Conservation (phyloP, 2,329 filamentous ascomycete genomes). For the Stachybotrys chlorohalonatus region DNA sequence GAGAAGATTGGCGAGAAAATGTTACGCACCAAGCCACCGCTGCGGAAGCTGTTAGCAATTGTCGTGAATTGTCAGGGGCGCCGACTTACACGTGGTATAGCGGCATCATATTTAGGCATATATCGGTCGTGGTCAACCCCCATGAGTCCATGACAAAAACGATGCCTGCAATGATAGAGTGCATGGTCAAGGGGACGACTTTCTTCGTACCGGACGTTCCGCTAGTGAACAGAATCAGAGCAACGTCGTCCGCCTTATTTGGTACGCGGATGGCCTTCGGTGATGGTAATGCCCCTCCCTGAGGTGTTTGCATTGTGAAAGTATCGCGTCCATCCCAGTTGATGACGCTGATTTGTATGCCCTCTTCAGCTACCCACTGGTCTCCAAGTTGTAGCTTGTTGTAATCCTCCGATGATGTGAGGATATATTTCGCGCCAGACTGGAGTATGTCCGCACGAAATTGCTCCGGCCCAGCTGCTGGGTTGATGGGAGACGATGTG, state of each 20-base stretch:
- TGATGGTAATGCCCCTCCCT: constrained; percentile 5
- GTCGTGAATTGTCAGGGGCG: constrained; percentile 2
- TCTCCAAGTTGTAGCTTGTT: constrained; percentile 26
- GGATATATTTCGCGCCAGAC: constrained; percentile 33
- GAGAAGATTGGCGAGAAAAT: constrained; percentile 46
- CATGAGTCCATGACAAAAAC: constrained; percentile 44
- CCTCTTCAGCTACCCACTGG: constrained; percentile 16
- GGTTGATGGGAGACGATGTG: constrained; percentile 42
- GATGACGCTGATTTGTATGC: constrained; percentile 29
- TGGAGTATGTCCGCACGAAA: constrained; percentile 41
- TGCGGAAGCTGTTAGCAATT: constrained; percentile 7
- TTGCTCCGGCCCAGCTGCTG: constrained; percentile 37
- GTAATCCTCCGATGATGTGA: constrained; percentile 32
- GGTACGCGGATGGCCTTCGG: constrained; percentile 9
- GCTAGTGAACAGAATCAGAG: constrained; percentile 46
- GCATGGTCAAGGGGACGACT: constrained; percentile 41
- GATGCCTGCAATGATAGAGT: constrained; percentile 41
- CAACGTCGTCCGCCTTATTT: constrained; percentile 36
- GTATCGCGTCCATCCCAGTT: constrained; percentile 25
- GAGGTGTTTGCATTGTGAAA: constrained; percentile 18
- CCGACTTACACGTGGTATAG: constrained; percentile 43
- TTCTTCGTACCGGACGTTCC: constrained; percentile 52
- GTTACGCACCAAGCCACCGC: constrained; percentile 44
- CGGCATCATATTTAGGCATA: constrained; percentile 52
- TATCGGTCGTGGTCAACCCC: constrained; percentile 35